Percentiles rank a stretch among this genome's conserved stretches.
Conservation (phyloP, 805 yeast species). For the Scheffersomyces amazonensis region DNA sequence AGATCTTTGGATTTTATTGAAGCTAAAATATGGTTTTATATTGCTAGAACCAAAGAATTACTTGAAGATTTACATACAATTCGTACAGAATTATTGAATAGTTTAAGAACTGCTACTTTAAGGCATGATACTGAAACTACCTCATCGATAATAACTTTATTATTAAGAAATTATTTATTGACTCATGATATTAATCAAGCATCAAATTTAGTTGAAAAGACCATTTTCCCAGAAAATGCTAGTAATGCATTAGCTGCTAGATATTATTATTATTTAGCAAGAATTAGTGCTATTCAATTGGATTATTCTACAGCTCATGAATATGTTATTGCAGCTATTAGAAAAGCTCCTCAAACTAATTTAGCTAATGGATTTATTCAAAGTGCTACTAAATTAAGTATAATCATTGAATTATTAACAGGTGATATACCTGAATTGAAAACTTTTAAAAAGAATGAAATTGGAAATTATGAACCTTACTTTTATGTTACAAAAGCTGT, state of each 20-base stretch:
- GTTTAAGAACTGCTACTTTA: slow-evolving; percentile 82
- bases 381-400: slow-evolving; percentile 82
- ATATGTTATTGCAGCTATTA: slow-evolving; percentile 87
- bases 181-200: slow-evolving; percentile 85
- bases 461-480: slow-evolving; percentile 70
- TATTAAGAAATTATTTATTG: slow-evolving; percentile 75
- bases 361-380: slow-evolving; percentile 85
- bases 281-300: slow-evolving; percentile 85
- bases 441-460: slow-evolving; percentile 60
- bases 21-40: slow-evolving; percentile 93
- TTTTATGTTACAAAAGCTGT: slow-evolving; percentile 88
- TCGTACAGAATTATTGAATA: slow-evolving; percentile 67
- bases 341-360: slow-evolving; percentile 92
- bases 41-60: slow-evolving; percentile 74
- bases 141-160: slow-evolving; percentile 80
- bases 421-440: slow-evolving; percentile 95
- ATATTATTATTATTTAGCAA: slow-evolving; percentile 87
- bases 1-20: slow-evolving; percentile 82
- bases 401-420: slow-evolving; percentile 86
- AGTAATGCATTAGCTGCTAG: slow-evolving; percentile 88
- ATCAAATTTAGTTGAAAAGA: slow-evolving; percentile 81
- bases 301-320: slow-evolving; percentile 90
- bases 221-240: slow-evolving; percentile 82
- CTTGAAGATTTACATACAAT: slow-evolving; percentile 49
- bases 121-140: slow-evolving; percentile 92